phyloP scores from a whole-genome alignment of 2,329 filamentous ascomycete species.

The Saccharata proteae region DNA sequence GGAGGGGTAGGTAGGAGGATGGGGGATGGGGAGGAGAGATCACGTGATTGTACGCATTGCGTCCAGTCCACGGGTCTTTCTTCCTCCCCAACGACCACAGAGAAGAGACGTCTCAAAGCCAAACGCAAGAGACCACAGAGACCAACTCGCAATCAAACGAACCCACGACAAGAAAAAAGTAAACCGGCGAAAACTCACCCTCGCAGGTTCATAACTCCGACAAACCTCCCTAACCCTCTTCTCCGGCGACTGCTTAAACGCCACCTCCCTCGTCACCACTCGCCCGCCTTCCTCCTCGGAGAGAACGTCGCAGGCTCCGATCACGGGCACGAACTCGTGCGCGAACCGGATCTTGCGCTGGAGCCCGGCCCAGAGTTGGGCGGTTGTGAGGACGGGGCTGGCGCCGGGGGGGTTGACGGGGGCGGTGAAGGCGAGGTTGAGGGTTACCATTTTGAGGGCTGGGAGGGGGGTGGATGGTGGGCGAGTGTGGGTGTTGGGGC shows the following conservation, averaged over 20 bases:
- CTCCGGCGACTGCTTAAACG: conserved; percentile 25
- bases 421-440: conserved; percentile 32
- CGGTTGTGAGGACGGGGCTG: conserved; percentile 24
- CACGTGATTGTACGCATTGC: too few species aligned
- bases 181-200: conserved; percentile 19
- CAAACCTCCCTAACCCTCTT: conserved; percentile 26
- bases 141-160: background rate
- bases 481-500: too few species aligned
- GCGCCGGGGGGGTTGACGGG: conserved; percentile 30
- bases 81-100: too few species aligned
- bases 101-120: too few species aligned
- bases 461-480: background rate
- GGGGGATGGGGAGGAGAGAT: too few species aligned
- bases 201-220: conserved; percentile 25
- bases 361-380: conserved; percentile 30
- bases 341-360: conserved; percentile 34
- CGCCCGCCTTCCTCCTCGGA: conserved; percentile 22
- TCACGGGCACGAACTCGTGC: conserved; percentile 34
- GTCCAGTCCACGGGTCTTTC: too few species aligned
- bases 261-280: conserved; percentile 23
- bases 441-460: conserved; percentile 22
- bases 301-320: conserved; percentile 28
- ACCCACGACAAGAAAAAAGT: conserved; percentile 1
- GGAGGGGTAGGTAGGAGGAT: too few species aligned
- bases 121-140: too few species aligned